Percentiles rank a stretch among this genome's conserved stretches.
These are phyloP conservation scores for Hypoxylon sp. DNA, from an alignment of 2,329 filamentous ascomycete genomes.

Conservation along the genomic window DNA sequence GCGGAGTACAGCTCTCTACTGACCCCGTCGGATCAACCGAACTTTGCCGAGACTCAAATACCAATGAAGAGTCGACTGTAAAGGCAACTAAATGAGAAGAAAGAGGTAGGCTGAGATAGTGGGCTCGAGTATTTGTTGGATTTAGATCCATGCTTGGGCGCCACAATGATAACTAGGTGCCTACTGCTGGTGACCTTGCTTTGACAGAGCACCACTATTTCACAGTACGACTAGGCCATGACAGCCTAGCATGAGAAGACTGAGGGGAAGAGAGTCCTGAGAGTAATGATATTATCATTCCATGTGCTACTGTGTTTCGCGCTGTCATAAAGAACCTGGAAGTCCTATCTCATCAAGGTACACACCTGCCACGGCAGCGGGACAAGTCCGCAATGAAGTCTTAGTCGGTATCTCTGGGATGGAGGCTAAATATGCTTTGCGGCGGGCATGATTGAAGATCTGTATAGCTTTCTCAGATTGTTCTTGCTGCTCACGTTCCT, in stretches of 20 bases:
- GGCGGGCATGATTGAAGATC: not conserved
- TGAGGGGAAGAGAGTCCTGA: not conserved
- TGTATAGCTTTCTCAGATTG: not conserved
- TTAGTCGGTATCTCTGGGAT: no score
- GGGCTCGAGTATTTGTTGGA: not conserved
- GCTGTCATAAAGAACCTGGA: not conserved
- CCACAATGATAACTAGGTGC: not conserved
- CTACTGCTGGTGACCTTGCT: not conserved
- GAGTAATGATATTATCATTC: not conserved
- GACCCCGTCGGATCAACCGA: constrained; percentile 23
- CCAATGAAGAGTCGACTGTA: constrained; percentile 11
- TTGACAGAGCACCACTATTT: not conserved
- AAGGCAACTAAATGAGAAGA: constrained; percentile 24
- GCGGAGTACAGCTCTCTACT: constrained; percentile 28
- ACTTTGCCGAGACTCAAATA: constrained; percentile 24
- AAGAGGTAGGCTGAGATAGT: not conserved
- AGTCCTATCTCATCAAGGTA: not conserved
- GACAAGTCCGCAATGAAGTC: not conserved
- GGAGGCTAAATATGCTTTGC: not conserved
- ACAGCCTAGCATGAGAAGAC: not conserved
- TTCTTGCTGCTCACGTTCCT: not conserved
- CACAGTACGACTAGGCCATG: not conserved
- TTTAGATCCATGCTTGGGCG: not conserved
- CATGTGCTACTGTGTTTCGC: not conserved
- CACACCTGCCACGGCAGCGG: not conserved